Evolutionary conservation across 2,329 filamentous ascomycete species (phyloP).

Genomic region (Fusarium sp.): DNA sequence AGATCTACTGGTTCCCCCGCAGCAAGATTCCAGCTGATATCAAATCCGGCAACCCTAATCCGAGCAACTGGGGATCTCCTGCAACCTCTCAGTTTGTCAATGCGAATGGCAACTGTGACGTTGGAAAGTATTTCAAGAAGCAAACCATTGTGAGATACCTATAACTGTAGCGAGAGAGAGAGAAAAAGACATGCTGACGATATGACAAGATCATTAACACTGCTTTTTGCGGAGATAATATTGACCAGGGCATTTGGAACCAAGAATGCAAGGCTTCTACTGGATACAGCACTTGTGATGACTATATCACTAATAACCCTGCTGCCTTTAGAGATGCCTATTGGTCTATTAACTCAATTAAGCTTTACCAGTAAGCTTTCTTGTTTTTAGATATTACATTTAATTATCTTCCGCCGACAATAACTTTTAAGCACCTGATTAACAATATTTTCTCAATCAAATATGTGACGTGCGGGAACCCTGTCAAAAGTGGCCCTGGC

Average conservation of each 20-base stretch:
- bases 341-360: slow-evolving; percentile 14
- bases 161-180: accelerated
- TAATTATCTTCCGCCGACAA: no score
- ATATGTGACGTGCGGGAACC: no score
- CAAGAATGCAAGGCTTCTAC: slow-evolving; percentile 16
- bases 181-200: neutral
- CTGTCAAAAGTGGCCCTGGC: no score
- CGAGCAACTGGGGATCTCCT: slow-evolving; percentile 9
- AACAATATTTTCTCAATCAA: no score
- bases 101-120: slow-evolving; percentile 24
- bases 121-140: slow-evolving; percentile 26
- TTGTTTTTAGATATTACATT: no score
- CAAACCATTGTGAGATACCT: slow-evolving; percentile 12
- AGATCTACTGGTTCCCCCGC: slow-evolving; percentile 24
- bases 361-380: slow-evolving; percentile 15
- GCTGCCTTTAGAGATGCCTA: slow-evolving; percentile 10
- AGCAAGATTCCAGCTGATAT: slow-evolving; percentile 13
- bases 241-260: slow-evolving; percentile 11
- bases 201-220: slow-evolving; percentile 22
- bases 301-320: slow-evolving; percentile 12
- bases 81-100: slow-evolving; percentile 19
- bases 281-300: slow-evolving; percentile 11
- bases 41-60: slow-evolving; percentile 10
- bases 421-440: no score
- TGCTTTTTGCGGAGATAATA: slow-evolving; percentile 13